phyloP scores from a whole-genome alignment of 306 rosid species.

The Senna tora region DNA sequence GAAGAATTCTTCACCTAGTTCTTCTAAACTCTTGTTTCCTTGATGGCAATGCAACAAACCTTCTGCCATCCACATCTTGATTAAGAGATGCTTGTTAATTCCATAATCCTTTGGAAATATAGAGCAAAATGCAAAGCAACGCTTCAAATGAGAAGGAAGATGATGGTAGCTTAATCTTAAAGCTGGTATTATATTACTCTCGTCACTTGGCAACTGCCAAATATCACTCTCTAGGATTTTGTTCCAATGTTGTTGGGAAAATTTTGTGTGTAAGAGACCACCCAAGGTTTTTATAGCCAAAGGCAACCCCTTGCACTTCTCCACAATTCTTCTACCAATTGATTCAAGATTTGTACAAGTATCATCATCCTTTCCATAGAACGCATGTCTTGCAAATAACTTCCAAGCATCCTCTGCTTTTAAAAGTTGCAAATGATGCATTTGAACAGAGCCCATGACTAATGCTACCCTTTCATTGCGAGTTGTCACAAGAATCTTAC shows the following conservation, averaged over 20 bases:
- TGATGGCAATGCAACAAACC: background rate
- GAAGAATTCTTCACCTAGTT: background rate
- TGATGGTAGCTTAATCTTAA: background rate
- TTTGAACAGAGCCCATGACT: background rate
- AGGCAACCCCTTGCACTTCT: background rate
- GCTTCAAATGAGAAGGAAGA: background rate
- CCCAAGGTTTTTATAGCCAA: background rate
- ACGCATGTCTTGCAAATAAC: background rate
- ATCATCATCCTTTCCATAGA: background rate
- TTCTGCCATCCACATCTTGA: background rate
- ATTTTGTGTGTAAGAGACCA: background rate
- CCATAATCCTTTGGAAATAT: background rate
- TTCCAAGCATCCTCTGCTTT: background rate
- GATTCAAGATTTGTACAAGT: background rate
- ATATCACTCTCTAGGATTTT: background rate
- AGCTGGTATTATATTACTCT: background rate
- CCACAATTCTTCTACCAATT: background rate
- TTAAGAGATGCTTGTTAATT: background rate
- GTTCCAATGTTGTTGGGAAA: background rate
- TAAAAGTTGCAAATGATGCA: background rate
- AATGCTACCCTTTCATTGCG: background rate
- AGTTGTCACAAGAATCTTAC: conserved; percentile 5
- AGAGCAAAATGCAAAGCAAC: background rate
- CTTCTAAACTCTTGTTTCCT: background rate
- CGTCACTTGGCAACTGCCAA: background rate